These are phyloP conservation scores for Protomyces lactucae-debilis DNA, from an alignment of 1,139 yeast genomes.

Conservation along the genomic window DNA sequence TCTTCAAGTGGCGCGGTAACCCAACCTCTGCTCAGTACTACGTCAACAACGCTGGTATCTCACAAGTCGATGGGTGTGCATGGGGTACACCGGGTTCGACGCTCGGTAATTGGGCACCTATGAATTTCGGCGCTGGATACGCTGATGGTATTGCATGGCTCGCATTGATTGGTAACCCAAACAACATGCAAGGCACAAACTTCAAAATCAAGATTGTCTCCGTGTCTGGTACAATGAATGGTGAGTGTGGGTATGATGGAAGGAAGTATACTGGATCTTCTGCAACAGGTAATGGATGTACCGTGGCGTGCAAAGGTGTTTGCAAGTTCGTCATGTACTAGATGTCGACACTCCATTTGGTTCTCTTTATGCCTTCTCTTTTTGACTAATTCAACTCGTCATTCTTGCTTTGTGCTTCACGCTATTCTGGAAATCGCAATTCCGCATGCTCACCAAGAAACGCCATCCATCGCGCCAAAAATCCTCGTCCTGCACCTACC, in stretches of 20 bases:
- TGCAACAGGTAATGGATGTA: constrained; percentile 39
- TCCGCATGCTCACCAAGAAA: constrained; percentile 69
- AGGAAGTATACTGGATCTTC: constrained; percentile 62
- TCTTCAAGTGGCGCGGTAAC: constrained; percentile 75
- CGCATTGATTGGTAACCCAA: constrained; percentile 71
- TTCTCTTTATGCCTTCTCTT: constrained; percentile 27
- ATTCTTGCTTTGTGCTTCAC: constrained; percentile 23
- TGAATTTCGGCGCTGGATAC: constrained; percentile 89
- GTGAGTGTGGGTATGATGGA: constrained; percentile 72
- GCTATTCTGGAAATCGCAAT: constrained; percentile 58
- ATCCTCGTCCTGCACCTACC: constrained; percentile 47
- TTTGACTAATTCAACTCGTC: no score
- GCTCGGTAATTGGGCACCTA: constrained; percentile 97
- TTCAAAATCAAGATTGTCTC: constrained; percentile 83
- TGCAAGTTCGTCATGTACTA: constrained; percentile 12
- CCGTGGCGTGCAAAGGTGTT: constrained; percentile 46
- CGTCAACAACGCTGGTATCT: constrained; percentile 93
- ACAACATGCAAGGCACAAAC: constrained; percentile 71
- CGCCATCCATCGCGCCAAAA: constrained; percentile 60
- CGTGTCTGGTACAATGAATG: constrained; percentile 58
- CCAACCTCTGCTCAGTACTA: constrained; percentile 89
- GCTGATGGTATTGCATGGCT: constrained; percentile 74
- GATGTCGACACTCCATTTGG: background rate
- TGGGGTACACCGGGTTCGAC: constrained; percentile 83
- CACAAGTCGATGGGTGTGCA: constrained; percentile 80